Evolutionary conservation across 176 grass and related monocot species (phyloP), one percentile per base, ranked within the genome.

Genomic region (Areca catechu): DNA sequence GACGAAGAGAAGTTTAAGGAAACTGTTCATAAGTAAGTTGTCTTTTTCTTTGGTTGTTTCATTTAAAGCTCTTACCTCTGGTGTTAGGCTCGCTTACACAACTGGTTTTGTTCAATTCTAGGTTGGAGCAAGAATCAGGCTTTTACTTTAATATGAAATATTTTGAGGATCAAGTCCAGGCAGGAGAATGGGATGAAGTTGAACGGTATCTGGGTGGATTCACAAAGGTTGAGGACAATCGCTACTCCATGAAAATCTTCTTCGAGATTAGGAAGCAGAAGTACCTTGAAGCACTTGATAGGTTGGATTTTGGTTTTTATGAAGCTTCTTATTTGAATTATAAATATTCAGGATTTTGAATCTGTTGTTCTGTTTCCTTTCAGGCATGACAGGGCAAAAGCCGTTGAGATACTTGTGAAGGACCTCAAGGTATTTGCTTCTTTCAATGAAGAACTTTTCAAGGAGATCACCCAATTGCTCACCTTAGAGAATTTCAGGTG

Each of bases 81-180:
- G 23, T 60, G 15, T 49, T 16, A 16, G 10, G 18, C 30, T 20
- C 16, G 15, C 29, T 48, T 20, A 19, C 12, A 19, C 47, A 60
- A 28, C 30, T 2, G 7, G 30, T 43, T 3, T 43, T 43, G 34
- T 56, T 64, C 20, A 66, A 20, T 65, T 29, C 20, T 66, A 98
- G 94, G 75, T 79, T 98, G 76, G 94, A 98, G 64, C 94, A 98
- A 66, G 94, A 98, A 62, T 98, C 94, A 1, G 94, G 88, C 18
- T 98, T 93, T 79, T 98, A 93, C 75, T 98, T 98, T 79, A 98
- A 98, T 83, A 98, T 98, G 94, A 98, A 98, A 73, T 81, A 98
- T 56, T 98, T 98, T 21, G 94, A 98, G 69, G 94, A 93, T 70
- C 84, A 83, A 68, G 88, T 98, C 52, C 88, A 92, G 63, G 94